Percentiles rank a stretch among this genome's conserved stretches.
These are phyloP conservation scores for Coemansia erecta DNA, from an alignment of 192 early-diverging fungal species.

Conservation along the genomic window DNA sequence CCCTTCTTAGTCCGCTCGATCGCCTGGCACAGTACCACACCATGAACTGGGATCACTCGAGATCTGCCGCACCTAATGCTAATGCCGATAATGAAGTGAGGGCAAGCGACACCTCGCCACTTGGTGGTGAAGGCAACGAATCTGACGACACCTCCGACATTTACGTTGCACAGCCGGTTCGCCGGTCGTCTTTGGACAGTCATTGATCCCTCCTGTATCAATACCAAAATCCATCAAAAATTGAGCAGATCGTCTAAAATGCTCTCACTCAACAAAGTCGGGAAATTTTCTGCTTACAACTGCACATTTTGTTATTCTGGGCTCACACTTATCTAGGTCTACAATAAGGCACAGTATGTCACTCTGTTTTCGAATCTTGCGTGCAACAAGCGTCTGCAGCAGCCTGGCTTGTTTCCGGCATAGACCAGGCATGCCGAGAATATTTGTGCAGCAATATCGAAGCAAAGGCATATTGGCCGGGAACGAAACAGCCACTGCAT, in stretches of 20 bases:
- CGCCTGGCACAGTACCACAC: constrained; percentile 32
- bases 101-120: not conserved
- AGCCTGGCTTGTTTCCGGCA: too few species aligned
- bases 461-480: too few species aligned
- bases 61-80: too few species aligned
- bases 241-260: too few species aligned
- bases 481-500: not conserved
- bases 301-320: not conserved
- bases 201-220: not conserved
- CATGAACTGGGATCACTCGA: not conserved
- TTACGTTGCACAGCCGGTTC: constrained; percentile 24
- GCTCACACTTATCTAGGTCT: too few species aligned
- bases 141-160: constrained; percentile 25
- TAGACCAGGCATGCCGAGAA: too few species aligned
- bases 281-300: not conserved
- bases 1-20: constrained; percentile 27
- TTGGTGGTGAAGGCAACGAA: constrained; percentile 6
- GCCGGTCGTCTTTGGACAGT: constrained; percentile 6
- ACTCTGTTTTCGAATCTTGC: too few species aligned
- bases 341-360: too few species aligned
- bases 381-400: too few species aligned
- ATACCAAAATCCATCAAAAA: not conserved
- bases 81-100: too few species aligned
- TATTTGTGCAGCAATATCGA: too few species aligned
- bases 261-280: too few species aligned